These are phyloP conservation scores for Cladosporium sp. DNA, from an alignment of 2,329 filamentous ascomycete species.

Conservation along the genomic window DNA sequence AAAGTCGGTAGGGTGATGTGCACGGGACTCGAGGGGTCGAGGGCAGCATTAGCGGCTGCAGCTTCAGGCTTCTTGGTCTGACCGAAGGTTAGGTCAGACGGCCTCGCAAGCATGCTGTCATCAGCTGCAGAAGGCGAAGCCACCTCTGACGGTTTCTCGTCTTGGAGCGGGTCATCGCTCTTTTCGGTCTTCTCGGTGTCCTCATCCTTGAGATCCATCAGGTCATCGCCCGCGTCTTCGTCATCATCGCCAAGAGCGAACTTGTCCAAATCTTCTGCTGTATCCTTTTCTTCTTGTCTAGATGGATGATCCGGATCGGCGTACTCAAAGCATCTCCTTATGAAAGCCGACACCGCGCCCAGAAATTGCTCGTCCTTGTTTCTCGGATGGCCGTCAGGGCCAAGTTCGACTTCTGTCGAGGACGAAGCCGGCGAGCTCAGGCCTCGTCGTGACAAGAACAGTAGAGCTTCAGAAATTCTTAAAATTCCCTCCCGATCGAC, in stretches of 20 bases:
- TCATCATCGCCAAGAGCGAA: slow-evolving; percentile 76
- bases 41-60: slow-evolving; percentile 78
- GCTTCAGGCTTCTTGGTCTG: slow-evolving; percentile 51
- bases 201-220: slow-evolving; percentile 57
- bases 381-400: slow-evolving; percentile 31
- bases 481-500: slow-evolving; percentile 95
- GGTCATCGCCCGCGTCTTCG: slow-evolving; percentile 37
- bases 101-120: slow-evolving; percentile 23
- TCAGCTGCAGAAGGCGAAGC: slow-evolving; percentile 20
- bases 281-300: slow-evolving; percentile 26
- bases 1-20: slow-evolving; percentile 97
- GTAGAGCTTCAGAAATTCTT: slow-evolving; percentile 85
- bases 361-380: slow-evolving; percentile 83
- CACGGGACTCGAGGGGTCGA: slow-evolving; percentile 88
- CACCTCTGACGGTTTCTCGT: slow-evolving; percentile 7
- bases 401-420: slow-evolving; percentile 26
- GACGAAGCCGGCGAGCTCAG: slow-evolving; percentile 66
- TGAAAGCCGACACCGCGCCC: slow-evolving; percentile 91
- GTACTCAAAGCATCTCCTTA: slow-evolving; percentile 94
- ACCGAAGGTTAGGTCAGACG: slow-evolving; percentile 30
- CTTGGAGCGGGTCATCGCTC: slow-evolving; percentile 2
- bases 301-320: slow-evolving; percentile 73
- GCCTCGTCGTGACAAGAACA: slow-evolving; percentile 88
- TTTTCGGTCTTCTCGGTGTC: slow-evolving; percentile 26
- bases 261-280: slow-evolving; percentile 46